These are phyloP conservation scores for Hortaea sp. DNA, from an alignment of 2,329 filamentous ascomycete genomes.

Conservation along the genomic window DNA sequence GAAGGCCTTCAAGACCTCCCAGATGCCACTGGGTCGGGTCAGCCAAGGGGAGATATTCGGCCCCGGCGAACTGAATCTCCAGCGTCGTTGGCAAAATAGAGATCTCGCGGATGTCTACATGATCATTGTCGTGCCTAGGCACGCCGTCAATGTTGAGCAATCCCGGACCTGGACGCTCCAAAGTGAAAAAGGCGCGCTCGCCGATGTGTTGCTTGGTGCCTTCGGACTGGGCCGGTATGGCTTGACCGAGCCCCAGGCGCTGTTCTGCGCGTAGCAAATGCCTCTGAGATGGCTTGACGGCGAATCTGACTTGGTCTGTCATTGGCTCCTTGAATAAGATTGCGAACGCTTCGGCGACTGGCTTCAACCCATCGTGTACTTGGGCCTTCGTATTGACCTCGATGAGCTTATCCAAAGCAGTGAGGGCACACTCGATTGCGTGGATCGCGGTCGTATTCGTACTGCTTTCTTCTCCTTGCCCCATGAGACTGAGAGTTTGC, in stretches of 20 bases:
- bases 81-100: constrained; percentile 56
- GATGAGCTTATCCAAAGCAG: no score
- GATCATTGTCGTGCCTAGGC: constrained; percentile 59
- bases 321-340: background rate
- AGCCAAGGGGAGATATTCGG: constrained; percentile 35
- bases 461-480: no score
- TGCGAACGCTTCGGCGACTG: constrained; percentile 5
- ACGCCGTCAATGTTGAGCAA: constrained; percentile 21
- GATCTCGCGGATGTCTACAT: constrained; percentile 49
- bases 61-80: constrained; percentile 47
- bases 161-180: constrained; percentile 17
- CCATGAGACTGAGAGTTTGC: no score
- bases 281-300: background rate
- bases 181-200: no score
- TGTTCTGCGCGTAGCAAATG: constrained; percentile 12
- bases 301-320: background rate
- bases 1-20: constrained; percentile 37
- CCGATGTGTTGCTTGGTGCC: no score
- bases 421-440: no score
- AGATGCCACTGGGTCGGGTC: constrained; percentile 47
- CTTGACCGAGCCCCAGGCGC: constrained; percentile 2
- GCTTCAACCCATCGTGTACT: constrained; percentile 7
- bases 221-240: background rate
- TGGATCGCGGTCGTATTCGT: no score
- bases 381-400: constrained; percentile 9